Evolutionary conservation across 2,329 filamentous ascomycete species (phyloP).

Genomic region (Cordyceps fumosorosea): DNA sequence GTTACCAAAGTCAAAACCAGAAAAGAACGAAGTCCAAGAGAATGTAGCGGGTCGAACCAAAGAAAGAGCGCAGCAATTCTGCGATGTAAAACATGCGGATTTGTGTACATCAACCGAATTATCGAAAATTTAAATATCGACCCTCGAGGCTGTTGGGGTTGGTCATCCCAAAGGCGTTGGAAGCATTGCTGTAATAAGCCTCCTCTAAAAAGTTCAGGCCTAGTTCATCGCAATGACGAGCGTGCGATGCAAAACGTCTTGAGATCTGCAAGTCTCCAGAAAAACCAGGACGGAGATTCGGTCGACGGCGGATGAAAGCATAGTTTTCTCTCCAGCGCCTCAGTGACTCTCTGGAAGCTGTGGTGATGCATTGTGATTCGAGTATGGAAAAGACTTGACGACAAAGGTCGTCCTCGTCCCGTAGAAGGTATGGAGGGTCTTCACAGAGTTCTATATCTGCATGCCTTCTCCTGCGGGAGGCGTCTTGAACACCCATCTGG

Average conservation of each 20-base stretch:
- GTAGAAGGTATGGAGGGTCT: constrained; percentile 6
- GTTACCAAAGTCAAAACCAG: constrained; percentile 11
- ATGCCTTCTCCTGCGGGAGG: neutral
- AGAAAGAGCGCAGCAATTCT: neutral
- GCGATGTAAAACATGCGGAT: neutral
- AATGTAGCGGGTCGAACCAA: neutral
- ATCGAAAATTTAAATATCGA: constrained; percentile 14
- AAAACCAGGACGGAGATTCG: constrained; percentile 31
- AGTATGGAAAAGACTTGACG: constrained; percentile 41
- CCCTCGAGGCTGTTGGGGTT: constrained; percentile 5
- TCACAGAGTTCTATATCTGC: neutral
- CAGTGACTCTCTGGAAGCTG: constrained; percentile 41
- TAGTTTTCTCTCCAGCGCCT: constrained; percentile 43
- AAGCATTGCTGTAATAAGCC: constrained; percentile 13
- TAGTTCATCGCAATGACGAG: constrained; percentile 3
- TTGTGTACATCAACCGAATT: constrained; percentile 1
- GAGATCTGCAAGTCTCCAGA: constrained; percentile 23
- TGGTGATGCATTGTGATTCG: constrained; percentile 39
- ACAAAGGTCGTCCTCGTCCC: constrained; percentile 36
- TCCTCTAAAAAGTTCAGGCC: constrained; percentile 11
- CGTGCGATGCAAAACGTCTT: constrained; percentile 21
- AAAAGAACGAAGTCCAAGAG: constrained; percentile 3
- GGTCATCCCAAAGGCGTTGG: constrained; percentile 14
- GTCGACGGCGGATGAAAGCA: constrained; percentile 33
- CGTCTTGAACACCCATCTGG: neutral